Evolutionary conservation across 2,329 filamentous ascomycete species (phyloP).

Genomic region (Myriosclerotinia duriaeana): DNA sequence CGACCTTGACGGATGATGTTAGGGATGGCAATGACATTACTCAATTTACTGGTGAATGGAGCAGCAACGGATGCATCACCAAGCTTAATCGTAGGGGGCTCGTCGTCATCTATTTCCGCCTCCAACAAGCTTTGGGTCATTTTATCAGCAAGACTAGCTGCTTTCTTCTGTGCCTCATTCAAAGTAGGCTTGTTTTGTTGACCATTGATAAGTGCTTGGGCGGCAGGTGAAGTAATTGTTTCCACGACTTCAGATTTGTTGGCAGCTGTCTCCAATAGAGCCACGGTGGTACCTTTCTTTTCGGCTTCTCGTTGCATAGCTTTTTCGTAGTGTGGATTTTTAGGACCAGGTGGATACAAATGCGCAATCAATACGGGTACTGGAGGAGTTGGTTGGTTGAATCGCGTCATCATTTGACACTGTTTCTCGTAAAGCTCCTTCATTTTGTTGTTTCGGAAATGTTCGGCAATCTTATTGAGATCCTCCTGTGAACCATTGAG

Average conservation of each 20-base stretch:
- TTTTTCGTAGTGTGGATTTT: conserved; percentile 91
- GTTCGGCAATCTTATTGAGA: conserved; percentile 85
- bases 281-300: conserved; percentile 67
- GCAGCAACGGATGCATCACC: conserved; percentile 96
- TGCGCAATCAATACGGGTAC: conserved; percentile 92
- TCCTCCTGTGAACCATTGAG: conserved; percentile 94
- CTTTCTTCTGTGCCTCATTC: conserved; percentile 67
- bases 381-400: conserved; percentile 91
- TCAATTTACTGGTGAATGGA: conserved; percentile 95
- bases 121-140: conserved; percentile 88
- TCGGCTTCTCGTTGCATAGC: conserved; percentile 83
- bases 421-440: conserved; percentile 99
- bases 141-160: conserved; percentile 79
- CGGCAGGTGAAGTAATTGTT: conserved; percentile 65
- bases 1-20: conserved; percentile 98
- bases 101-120: conserved; percentile 76
- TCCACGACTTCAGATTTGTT: conserved; percentile 57
- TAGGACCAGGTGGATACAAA: conserved; percentile 84
- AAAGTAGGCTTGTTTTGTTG: conserved; percentile 53
- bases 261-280: conserved; percentile 51
- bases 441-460: conserved; percentile 93
- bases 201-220: conserved; percentile 58
- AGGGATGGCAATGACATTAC: conserved; percentile 93
- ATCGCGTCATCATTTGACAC: conserved; percentile 83
- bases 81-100: conserved; percentile 93